Evolutionary conservation across 1,284 basidiomycete species (phyloP), one percentile per base, ranked within the genome.

Genomic region (Ceratobasidium theobromae): DNA sequence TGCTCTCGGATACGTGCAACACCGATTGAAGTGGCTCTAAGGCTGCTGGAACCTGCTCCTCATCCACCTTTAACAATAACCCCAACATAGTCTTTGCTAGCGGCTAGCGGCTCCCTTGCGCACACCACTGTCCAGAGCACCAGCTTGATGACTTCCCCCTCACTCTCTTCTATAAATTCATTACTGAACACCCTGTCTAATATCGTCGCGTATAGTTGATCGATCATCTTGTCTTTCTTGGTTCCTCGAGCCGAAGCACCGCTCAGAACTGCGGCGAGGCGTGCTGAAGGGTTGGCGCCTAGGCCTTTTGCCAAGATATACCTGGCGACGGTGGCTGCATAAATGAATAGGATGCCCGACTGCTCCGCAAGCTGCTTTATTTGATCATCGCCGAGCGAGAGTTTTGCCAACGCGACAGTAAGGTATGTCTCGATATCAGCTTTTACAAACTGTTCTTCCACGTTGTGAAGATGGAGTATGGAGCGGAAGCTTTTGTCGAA

Each of bases 371-470:
- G 2, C 3, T 30, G 8, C 16, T 60, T 21, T 14, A 67, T 6
- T 21, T 48, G 33, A 4, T 48, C 25, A 4, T 18, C 18, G 9
- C 14, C 12, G 12, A 55, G 12, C 2, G 25, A 25, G 12, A 12
- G n/a, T 11, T 43, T 41, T 38, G 38, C 33, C 41, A 33, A 12
- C n/a, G 1, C 0, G 1, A 60, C 45, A 23, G n/a, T 25, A 23
- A 68, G 62, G 28, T 41, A 65, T 8, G 25, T 53, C 46, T 23
- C 23, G 18, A 65, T 65, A 35, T 68, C 67, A 0, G 14, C 43
- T 6, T 28, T 28, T 0, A 65, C 67, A n/a, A 49, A 23, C 14
- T 33, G 12, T 2, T 35, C 16, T 33, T 68, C 67, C 12, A 65
- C 48, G 5, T 65, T 27, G 25, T 67, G 65, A 4, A 67, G 32